phyloP scores from a whole-genome alignment of 2,329 filamentous ascomycete species.

The Penicillium sumatraense region DNA sequence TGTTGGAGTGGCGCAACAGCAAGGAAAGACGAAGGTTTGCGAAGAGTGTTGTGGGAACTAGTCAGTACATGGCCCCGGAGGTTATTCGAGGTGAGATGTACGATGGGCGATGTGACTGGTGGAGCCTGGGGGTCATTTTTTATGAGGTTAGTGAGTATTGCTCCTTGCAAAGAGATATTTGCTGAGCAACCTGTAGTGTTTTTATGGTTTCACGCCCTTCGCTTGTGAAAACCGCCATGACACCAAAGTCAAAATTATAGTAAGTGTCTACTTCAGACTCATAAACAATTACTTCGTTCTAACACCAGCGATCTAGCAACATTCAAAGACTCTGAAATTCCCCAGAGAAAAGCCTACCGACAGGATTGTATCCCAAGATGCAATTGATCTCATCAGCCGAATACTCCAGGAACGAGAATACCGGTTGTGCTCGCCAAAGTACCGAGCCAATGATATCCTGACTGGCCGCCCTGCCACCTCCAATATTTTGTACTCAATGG shows the following conservation, averaged over 20 bases:
- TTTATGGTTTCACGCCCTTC: constrained; percentile 92
- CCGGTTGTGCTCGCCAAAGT: constrained; percentile 76
- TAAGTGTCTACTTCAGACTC: constrained; percentile 45
- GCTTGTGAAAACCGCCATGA: constrained; percentile 77
- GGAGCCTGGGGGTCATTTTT: constrained; percentile 92
- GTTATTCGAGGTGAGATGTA: constrained; percentile 81
- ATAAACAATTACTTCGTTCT: not conserved
- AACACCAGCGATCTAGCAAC: constrained; percentile 55
- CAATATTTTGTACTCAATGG: constrained; percentile 37
- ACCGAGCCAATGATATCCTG: constrained; percentile 67
- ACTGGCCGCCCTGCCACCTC: constrained; percentile 35
- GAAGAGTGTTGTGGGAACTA: constrained; percentile 88
- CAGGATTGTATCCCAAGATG: constrained; percentile 67
- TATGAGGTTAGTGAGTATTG: constrained; percentile 65
- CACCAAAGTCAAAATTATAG: constrained; percentile 85
- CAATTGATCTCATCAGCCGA: constrained; percentile 74
- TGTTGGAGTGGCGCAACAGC: constrained; percentile 73
- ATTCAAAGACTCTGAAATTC: constrained; percentile 72
- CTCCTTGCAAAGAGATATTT: not conserved
- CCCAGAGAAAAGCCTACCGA: constrained; percentile 61
- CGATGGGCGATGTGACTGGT: constrained; percentile 94
- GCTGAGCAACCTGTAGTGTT: constrained; percentile 57
- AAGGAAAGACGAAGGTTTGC: constrained; percentile 73
- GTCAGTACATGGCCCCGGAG: constrained; percentile 98
- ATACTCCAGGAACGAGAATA: constrained; percentile 75